phyloP scores from a whole-genome alignment of 108 stramenopile genomes.

The Nitzschia putrida region DNA sequence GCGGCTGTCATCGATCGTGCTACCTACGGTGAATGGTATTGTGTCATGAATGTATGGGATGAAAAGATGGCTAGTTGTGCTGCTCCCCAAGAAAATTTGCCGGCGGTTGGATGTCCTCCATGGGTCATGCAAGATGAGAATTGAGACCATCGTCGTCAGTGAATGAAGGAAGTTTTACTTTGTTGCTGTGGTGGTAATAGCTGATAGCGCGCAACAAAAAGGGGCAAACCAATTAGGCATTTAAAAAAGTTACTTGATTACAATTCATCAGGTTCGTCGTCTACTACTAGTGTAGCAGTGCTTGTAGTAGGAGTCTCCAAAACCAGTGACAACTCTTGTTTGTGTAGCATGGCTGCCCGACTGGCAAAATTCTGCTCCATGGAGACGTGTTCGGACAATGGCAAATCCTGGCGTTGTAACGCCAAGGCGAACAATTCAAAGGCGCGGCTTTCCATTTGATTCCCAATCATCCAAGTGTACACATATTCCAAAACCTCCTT shows the following conservation, averaged over 20 bases:
- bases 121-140: slow-evolving; percentile 81
- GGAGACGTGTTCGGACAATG: slow-evolving; percentile 2
- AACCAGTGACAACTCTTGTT: slow-evolving; percentile 4
- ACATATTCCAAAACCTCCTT: slow-evolving; percentile 10
- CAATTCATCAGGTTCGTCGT: neutral
- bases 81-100: slow-evolving; percentile 87
- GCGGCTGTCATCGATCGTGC: slow-evolving; percentile 63
- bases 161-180: neutral
- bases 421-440: slow-evolving; percentile 44
- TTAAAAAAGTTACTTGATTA: neutral
- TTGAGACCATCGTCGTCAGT: neutral
- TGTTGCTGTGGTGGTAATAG: too few species aligned
- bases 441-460: slow-evolving; percentile 19
- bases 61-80: slow-evolving; percentile 87
- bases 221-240: neutral
- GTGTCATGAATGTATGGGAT: slow-evolving; percentile 93
- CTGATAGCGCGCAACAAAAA: neutral
- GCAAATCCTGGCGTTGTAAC: slow-evolving; percentile 10
- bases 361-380: slow-evolving; percentile 44
- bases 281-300: neutral
- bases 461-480: slow-evolving; percentile 51
- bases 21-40: slow-evolving; percentile 82
- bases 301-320: neutral
- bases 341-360: slow-evolving; percentile 36
- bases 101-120: slow-evolving; percentile 81